A percentile compares a stretch with the other conserved stretches of the same genome.
Conservation (phyloP, 192 early-diverging fungal genomes). For the Mycoemilia scoparia region DNA sequence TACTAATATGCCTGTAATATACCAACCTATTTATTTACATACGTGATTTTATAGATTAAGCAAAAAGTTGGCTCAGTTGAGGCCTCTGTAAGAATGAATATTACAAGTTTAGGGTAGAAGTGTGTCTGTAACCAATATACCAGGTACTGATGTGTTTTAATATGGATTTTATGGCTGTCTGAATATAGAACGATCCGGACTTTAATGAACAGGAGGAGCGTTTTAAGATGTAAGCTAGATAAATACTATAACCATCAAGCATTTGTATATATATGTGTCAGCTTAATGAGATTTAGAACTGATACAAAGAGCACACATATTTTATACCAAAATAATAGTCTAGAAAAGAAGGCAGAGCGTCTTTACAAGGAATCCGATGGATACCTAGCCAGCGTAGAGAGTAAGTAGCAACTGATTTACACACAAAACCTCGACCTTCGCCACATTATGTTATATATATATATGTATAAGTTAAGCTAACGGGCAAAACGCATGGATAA, state of each 20-base stretch:
- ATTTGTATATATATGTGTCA: background rate
- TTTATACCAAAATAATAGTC: constrained; percentile 20
- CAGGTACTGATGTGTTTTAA: constrained; percentile 12
- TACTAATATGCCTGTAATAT: no score
- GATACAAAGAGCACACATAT: background rate
- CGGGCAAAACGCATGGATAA: background rate
- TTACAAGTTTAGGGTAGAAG: no score
- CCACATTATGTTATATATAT: no score
- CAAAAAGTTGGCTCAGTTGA: no score
- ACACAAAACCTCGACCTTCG: background rate
- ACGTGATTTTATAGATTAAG: no score
- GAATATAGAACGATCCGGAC: constrained; percentile 39
- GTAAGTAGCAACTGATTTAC: constrained; percentile 11
- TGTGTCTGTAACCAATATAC: constrained; percentile 11
- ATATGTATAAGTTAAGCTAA: background rate
- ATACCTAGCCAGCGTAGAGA: constrained; percentile 68
- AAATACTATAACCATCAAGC: background rate
- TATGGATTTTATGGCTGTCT: constrained; percentile 5
- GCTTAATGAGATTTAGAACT: background rate
- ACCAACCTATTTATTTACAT: no score
- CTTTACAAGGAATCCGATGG: constrained; percentile 84
- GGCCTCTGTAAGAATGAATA: no score
- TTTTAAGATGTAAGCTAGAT: constrained; percentile 37
- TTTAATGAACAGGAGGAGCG: constrained; percentile 70
- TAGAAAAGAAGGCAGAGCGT: constrained; percentile 66